These are phyloP conservation scores for Yarrowia sp. DNA, from an alignment of 805 yeast species.

Conservation along the genomic window DNA sequence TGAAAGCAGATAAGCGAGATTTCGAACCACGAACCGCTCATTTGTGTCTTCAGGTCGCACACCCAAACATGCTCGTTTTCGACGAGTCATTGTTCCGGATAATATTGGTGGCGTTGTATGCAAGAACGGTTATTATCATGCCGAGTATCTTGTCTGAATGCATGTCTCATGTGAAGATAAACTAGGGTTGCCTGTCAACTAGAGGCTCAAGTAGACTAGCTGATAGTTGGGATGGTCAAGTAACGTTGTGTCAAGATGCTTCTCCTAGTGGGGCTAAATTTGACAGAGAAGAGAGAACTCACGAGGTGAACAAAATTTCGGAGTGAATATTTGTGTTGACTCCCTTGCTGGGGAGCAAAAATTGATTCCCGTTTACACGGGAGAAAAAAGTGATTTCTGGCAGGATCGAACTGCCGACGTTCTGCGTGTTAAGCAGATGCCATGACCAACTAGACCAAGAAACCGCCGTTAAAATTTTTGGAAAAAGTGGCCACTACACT, in stretches of 20 bases:
- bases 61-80: constrained; percentile 2
- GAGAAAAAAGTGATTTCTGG: constrained; percentile 34
- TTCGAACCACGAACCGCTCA: constrained; percentile 2
- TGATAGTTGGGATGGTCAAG: no score
- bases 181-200: no score
- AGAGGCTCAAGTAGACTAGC: no score
- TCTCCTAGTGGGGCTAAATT: no score
- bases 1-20: constrained; percentile 15
- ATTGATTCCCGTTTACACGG: no score
- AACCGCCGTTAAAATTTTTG: neutral
- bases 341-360: no score
- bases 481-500: neutral
- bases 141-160: neutral
- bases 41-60: constrained; percentile 20
- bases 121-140: constrained; percentile 12
- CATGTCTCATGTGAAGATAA: constrained; percentile 15
- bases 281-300: no score
- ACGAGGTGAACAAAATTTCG: no score
- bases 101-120: neutral
- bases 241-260: no score
- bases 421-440: constrained; percentile 99
- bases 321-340: no score
- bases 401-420: constrained; percentile 99
- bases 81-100: neutral
- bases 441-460: constrained; percentile 99